Evolutionary conservation across 805 yeast genomes (phyloP).

Genomic region (Monosporozyma servazzii): DNA sequence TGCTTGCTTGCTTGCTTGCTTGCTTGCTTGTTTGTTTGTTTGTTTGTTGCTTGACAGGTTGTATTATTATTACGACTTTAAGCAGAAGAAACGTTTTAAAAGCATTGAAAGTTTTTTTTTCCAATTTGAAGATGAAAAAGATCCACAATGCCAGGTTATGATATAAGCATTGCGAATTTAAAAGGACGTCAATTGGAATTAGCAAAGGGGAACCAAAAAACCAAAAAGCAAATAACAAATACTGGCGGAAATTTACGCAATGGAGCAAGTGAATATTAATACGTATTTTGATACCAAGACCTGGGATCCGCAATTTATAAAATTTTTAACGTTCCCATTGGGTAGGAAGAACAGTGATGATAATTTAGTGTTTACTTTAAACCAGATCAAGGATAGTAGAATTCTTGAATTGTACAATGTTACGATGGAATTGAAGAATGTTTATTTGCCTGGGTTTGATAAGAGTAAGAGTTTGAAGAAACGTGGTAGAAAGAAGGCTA

Average conservation of each 20-base stretch:
- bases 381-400: slow-evolving; percentile 2
- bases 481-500: slow-evolving; percentile 32
- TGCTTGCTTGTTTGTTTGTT: too few relatives aligned
- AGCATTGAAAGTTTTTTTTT: background rate
- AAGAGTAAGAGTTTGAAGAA: background rate
- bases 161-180: too few relatives aligned
- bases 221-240: too few relatives aligned
- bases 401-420: slow-evolving; percentile 11
- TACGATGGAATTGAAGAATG: slow-evolving; percentile 2
- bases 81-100: too few relatives aligned
- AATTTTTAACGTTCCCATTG: background rate
- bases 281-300: background rate
- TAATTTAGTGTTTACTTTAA: slow-evolving; percentile 1
- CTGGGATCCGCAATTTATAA: background rate
- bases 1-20: background rate
- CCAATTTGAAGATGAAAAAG: background rate
- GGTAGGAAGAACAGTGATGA: background rate
- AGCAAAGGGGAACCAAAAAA: too few relatives aligned
- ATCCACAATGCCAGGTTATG: too few relatives aligned
- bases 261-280: slow-evolving; percentile 1
- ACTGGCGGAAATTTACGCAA: too few relatives aligned
- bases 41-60: too few relatives aligned
- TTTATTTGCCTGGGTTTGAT: background rate
- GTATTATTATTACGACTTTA: too few relatives aligned
- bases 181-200: too few relatives aligned